phyloP scores from a whole-genome alignment of 257 asterid species.

The Schizonepeta tenuifolia region DNA sequence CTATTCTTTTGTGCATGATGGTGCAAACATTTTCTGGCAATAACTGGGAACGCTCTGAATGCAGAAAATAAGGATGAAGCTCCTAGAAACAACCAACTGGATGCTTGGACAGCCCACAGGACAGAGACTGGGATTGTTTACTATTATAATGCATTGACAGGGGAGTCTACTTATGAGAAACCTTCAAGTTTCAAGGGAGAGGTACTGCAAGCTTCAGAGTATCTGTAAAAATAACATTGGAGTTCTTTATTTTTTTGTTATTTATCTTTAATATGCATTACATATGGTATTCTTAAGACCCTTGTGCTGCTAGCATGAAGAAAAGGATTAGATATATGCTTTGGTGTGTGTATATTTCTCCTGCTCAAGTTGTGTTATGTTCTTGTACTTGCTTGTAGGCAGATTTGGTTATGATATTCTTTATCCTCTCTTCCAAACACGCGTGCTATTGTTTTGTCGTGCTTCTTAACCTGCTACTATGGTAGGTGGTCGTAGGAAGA shows the following conservation, averaged over 20 bases:
- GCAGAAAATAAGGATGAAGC: conserved; percentile 51
- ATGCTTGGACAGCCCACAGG: conserved; percentile 95
- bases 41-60: conserved; percentile 37
- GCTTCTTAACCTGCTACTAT: not conserved
- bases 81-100: conserved; percentile 50
- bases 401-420: conserved; percentile 12
- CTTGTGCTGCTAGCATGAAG: not conserved
- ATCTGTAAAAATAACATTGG: conserved; percentile 27
- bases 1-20: conserved; percentile 25
- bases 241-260: not conserved
- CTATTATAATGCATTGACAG: conserved; percentile 85
- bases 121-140: conserved; percentile 79
- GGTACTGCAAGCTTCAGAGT: conserved; percentile 51
- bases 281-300: conserved; percentile 1
- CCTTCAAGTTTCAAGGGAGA: conserved; percentile 83
- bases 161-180: conserved; percentile 93
- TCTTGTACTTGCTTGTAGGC: conserved; percentile 13
- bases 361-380: not conserved
- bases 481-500: conserved; percentile 10
- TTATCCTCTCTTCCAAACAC: conserved; percentile 3
- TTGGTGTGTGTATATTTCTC: not conserved
- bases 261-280: not conserved
- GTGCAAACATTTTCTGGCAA: conserved; percentile 45
- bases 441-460: not conserved
- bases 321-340: not conserved